Percentiles rank a stretch among this genome's conserved stretches.
These are phyloP conservation scores for Papiliotrema flavescens DNA, from an alignment of 1,284 basidiomycete species.

Conservation along the genomic window DNA sequence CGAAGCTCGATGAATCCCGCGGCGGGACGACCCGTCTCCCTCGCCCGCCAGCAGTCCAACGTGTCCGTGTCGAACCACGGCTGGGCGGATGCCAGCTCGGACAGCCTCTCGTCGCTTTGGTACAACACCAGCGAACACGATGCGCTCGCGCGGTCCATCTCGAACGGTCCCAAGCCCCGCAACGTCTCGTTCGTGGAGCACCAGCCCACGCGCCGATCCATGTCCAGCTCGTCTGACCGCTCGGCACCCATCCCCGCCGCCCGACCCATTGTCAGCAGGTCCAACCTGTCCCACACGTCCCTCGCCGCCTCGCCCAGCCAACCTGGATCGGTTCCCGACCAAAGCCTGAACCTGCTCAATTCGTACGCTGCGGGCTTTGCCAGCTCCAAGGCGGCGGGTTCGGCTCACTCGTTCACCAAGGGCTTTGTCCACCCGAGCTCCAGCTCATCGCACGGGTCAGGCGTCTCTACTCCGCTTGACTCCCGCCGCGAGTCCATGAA, in stretches of 20 bases:
- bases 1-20: constrained; percentile 32
- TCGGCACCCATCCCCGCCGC: constrained; percentile 20
- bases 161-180: constrained; percentile 2
- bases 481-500: constrained; percentile 7
- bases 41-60: constrained; percentile 7
- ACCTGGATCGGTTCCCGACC: constrained; percentile 33
- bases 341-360: constrained; percentile 33
- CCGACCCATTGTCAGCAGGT: constrained; percentile 21
- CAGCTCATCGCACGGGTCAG: constrained; percentile 3
- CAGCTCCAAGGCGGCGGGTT: constrained; percentile 21
- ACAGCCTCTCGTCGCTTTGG: constrained; percentile 13
- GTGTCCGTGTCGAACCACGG: background rate
- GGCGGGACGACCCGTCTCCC: constrained; percentile 6
- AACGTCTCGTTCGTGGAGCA: background rate
- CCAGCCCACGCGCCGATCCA: constrained; percentile 1
- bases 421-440: constrained; percentile 22
- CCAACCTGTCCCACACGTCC: constrained; percentile 37
- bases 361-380: constrained; percentile 40
- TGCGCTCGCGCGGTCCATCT: constrained; percentile 8
- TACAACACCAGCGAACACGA: constrained; percentile 5
- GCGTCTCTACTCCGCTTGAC: background rate
- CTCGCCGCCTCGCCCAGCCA: constrained; percentile 21
- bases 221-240: constrained; percentile 18
- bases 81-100: constrained; percentile 8
- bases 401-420: constrained; percentile 22